phyloP scores from a whole-genome alignment of 345 rosid species.

The Atalantia buxifolia region DNA sequence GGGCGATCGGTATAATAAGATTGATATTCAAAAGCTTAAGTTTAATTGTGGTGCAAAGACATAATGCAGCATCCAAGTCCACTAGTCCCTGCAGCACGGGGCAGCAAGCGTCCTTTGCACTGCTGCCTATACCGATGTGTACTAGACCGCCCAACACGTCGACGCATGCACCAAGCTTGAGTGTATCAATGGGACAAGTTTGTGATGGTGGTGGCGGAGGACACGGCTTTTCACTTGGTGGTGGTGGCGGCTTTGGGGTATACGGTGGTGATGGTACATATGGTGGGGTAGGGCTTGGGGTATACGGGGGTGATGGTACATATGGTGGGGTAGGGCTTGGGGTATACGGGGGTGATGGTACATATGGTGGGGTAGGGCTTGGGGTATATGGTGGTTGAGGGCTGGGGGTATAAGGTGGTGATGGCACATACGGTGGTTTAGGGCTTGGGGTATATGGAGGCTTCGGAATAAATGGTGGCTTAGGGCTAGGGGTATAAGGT shows the following conservation, averaged over 20 bases:
- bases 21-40: slow-evolving; percentile 73
- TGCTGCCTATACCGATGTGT: slow-evolving; percentile 33
- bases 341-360: too few relatives aligned
- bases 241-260: neutral
- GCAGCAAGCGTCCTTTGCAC: slow-evolving; percentile 75
- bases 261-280: too few relatives aligned
- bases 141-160: slow-evolving; percentile 67
- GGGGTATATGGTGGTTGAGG: too few relatives aligned
- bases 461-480: fast-evolving
- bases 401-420: too few relatives aligned
- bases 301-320: too few relatives aligned
- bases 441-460: too few relatives aligned
- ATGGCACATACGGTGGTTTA: too few relatives aligned
- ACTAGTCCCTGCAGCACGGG: slow-evolving; percentile 67
- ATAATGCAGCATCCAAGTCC: slow-evolving; percentile 83
- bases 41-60: slow-evolving; percentile 84
- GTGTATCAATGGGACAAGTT: slow-evolving; percentile 36
- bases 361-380: fast-evolving
- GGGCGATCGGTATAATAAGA: slow-evolving; percentile 72
- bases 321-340: too few relatives aligned
- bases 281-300: too few relatives aligned
- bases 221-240: slow-evolving; percentile 24
- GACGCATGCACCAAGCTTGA: slow-evolving; percentile 68
- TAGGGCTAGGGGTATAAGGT: too few relatives aligned
- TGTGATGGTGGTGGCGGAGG: slow-evolving; percentile 31